phyloP scores from a whole-genome alignment of 2,329 filamentous ascomycete genomes.

The Trichophyton verrucosum region DNA sequence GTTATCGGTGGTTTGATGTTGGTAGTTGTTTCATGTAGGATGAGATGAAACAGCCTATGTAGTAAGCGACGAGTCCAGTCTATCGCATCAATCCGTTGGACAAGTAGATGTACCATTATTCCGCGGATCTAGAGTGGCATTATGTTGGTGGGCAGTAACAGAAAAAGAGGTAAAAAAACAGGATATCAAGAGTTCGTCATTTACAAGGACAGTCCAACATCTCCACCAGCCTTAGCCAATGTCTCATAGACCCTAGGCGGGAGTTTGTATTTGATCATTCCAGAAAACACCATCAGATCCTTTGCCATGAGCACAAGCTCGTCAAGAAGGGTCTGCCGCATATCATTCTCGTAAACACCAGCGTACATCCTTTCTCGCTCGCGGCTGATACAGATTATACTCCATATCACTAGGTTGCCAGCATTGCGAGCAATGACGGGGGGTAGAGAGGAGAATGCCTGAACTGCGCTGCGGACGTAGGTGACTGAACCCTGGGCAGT shows the following conservation, averaged over 20 bases:
- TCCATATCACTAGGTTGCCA: constrained; percentile 87
- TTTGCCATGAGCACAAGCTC: constrained; percentile 67
- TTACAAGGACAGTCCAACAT: constrained; percentile 34
- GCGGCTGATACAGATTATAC: constrained; percentile 69
- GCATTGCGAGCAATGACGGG: constrained; percentile 78
- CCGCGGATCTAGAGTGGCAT: neutral
- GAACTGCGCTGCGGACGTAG: constrained; percentile 65
- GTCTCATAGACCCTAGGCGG: constrained; percentile 79
- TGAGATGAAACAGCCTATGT: neutral
- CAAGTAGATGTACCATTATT: neutral
- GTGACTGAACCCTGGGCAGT: constrained; percentile 61
- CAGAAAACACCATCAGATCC: constrained; percentile 88
- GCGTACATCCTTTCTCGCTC: constrained; percentile 60
- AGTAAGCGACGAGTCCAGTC: neutral
- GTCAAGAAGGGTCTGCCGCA: constrained; percentile 44
- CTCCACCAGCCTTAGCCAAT: constrained; percentile 66
- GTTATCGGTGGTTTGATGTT: neutral
- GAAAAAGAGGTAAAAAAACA: neutral
- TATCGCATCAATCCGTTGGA: neutral
- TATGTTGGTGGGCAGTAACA: neutral
- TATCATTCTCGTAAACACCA: constrained; percentile 54
- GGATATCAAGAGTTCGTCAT: neutral
- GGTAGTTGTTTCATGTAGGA: neutral
- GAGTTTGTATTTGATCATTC: constrained; percentile 81
- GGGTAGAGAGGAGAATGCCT: constrained; percentile 66